A percentile compares a stretch with the other conserved stretches of the same genome.
Evolutionary conservation across 768 basidiomycete species (phyloP).

Genomic region (Phylloporus sp.): DNA sequence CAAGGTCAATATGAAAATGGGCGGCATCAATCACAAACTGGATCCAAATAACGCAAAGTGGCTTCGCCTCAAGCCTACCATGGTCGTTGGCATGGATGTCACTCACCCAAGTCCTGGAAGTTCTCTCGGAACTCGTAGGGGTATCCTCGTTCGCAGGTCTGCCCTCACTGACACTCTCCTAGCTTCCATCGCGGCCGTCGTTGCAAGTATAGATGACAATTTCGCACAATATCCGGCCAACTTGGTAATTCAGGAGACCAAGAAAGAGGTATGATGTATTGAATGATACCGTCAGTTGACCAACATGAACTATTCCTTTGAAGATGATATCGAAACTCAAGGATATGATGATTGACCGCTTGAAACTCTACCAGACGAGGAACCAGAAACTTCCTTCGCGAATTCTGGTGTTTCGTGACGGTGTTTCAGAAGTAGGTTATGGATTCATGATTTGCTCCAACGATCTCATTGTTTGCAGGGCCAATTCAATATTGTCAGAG

Average conservation of each 20-base stretch:
- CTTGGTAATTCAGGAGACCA: slow-evolving; percentile 49
- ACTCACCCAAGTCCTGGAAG: slow-evolving; percentile 80
- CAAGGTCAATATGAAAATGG: slow-evolving; percentile 55
- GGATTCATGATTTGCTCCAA: background rate
- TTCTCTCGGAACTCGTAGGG: slow-evolving; percentile 44
- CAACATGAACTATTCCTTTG: background rate
- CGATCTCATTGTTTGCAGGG: slow-evolving; percentile 32
- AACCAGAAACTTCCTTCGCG: slow-evolving; percentile 40
- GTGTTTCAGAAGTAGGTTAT: slow-evolving; percentile 66
- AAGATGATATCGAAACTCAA: slow-evolving; percentile 49
- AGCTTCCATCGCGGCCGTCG: slow-evolving; percentile 53
- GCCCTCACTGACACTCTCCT: background rate
- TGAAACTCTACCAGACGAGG: slow-evolving; percentile 37
- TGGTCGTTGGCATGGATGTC: slow-evolving; percentile 60
- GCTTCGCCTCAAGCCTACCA: slow-evolving; percentile 41
- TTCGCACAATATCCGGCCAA: slow-evolving; percentile 51
- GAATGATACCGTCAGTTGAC: background rate
- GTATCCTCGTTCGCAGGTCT: background rate
- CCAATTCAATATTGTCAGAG: slow-evolving; percentile 45
- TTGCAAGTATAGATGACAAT: slow-evolving; percentile 42
- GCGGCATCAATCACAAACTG: slow-evolving; percentile 49
- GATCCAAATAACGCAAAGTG: slow-evolving; percentile 36
- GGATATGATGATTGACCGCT: slow-evolving; percentile 46
- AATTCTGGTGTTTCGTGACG: slow-evolving; percentile 62
- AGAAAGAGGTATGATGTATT: slow-evolving; percentile 57